phyloP scores from a whole-genome alignment of 2,329 filamentous ascomycete species.

The Apiospora rasikravindrae region DNA sequence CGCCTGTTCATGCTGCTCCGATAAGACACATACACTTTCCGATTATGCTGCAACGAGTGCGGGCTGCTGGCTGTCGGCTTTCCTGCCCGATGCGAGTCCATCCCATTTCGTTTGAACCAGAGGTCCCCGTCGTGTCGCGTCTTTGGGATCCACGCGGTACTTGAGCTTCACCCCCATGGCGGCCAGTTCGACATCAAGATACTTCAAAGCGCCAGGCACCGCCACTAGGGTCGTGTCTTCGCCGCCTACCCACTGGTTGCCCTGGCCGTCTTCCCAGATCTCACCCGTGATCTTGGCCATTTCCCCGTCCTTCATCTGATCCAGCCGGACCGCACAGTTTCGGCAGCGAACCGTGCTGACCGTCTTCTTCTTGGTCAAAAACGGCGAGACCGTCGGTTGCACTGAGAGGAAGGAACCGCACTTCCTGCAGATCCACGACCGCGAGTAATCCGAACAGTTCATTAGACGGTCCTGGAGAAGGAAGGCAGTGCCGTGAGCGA shows the following conservation, averaged over 20 bases:
- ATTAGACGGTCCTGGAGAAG: conserved; percentile 92
- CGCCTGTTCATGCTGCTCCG: conserved; percentile 14
- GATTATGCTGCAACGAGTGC: conserved; percentile 33
- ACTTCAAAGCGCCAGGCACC: conserved; percentile 90
- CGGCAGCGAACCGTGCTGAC: conserved; percentile 78
- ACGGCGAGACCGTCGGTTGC: conserved; percentile 76
- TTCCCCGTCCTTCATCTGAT: conserved; percentile 62
- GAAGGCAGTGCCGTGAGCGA: conserved; percentile 95
- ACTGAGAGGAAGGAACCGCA: conserved; percentile 93
- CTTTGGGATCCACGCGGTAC: conserved; percentile 71
- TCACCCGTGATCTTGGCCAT: conserved; percentile 66
- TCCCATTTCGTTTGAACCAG: conserved; percentile 46
- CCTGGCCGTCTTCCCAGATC: conserved; percentile 92
- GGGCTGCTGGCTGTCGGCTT: conserved; percentile 29
- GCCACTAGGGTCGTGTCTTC: conserved; percentile 90
- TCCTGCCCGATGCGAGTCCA: conserved; percentile 35
- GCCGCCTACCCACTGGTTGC: conserved; percentile 83
- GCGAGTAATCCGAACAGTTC: conserved; percentile 94
- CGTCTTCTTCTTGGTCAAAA: conserved; percentile 67
- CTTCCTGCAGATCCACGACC: conserved; percentile 84
- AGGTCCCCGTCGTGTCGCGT: conserved; percentile 62
- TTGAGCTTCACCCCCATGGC: conserved; percentile 97
- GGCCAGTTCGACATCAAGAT: conserved; percentile 90
- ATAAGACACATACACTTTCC: background rate
- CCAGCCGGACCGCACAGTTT: conserved; percentile 70